Evolutionary conservation across 1,139 yeast genomes (phyloP).

Genomic region (Tardiomyces blankii): DNA sequence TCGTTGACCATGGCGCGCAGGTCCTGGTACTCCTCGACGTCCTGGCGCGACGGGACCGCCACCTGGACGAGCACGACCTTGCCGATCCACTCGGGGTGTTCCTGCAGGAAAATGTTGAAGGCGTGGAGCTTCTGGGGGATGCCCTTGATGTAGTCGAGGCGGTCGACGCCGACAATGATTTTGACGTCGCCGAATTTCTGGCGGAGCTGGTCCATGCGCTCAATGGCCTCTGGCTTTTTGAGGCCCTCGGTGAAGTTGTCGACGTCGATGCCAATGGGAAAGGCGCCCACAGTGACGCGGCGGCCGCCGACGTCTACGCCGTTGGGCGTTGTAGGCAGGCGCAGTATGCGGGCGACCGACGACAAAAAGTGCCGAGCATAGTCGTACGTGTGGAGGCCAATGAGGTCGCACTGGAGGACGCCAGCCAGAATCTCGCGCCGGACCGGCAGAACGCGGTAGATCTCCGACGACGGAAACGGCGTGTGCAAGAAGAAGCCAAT

Average conservation of each 20-base stretch:
- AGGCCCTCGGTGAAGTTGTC: constrained; percentile 81
- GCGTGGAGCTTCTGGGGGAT: constrained; percentile 96
- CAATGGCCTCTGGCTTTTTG: constrained; percentile 46
- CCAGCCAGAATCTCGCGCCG: constrained; percentile 87
- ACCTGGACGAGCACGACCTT: constrained; percentile 93
- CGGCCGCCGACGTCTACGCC: constrained; percentile 76
- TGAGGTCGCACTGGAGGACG: constrained; percentile 83
- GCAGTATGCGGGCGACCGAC: constrained; percentile 77
- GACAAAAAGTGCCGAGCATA: constrained; percentile 96
- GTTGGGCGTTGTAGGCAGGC: constrained; percentile 79
- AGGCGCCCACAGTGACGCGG: constrained; percentile 82
- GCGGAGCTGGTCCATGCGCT: constrained; percentile 54
- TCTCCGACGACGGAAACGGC: constrained; percentile 96
- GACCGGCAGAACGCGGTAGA: constrained; percentile 89
- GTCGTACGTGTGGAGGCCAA: constrained; percentile 99
- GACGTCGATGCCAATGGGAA: constrained; percentile 97
- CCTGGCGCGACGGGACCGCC: constrained; percentile 97
- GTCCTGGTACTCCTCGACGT: constrained; percentile 95
- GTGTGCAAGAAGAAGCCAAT: constrained; percentile 95
- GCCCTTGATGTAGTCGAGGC: constrained; percentile 93
- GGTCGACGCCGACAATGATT: constrained; percentile 90
- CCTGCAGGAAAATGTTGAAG: constrained; percentile 79
- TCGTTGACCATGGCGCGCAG: constrained; percentile 91
- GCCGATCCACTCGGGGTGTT: constrained; percentile 98
- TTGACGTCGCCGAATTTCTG: constrained; percentile 59